These are phyloP conservation scores for Barnettozyma pratensis DNA, from an alignment of 805 yeast genomes.

Conservation along the genomic window DNA sequence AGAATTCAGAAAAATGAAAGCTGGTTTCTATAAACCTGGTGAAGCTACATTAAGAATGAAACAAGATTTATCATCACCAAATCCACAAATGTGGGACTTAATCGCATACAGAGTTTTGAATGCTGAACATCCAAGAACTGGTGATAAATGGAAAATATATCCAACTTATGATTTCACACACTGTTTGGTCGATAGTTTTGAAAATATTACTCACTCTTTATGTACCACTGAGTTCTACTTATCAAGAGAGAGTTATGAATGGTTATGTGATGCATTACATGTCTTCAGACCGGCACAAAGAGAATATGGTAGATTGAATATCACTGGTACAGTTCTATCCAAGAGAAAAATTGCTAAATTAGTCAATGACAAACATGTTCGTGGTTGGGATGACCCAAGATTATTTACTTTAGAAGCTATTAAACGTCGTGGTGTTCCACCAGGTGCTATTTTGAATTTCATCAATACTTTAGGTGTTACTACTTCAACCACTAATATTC, in stretches of 20 bases:
- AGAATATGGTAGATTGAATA: constrained; percentile 94
- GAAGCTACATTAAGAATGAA: constrained; percentile 96
- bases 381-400: constrained; percentile 99
- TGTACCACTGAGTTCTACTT: constrained; percentile 94
- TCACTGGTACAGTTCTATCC: constrained; percentile 90
- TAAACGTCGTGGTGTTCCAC: constrained; percentile 97
- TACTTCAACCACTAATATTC: constrained; percentile 87
- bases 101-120: constrained; percentile 94
- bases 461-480: constrained; percentile 96
- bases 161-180: constrained; percentile 99
- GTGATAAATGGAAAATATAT: constrained; percentile 94
- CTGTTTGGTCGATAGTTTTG: constrained; percentile 97
- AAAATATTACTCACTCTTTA: constrained; percentile 90
- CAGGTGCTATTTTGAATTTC: constrained; percentile 92
- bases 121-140: constrained; percentile 94
- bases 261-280: constrained; percentile 94
- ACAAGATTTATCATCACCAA: constrained; percentile 83
- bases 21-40: constrained; percentile 84
- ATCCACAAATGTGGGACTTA: constrained; percentile 99
- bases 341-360: constrained; percentile 94
- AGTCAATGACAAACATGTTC: constrained; percentile 73
- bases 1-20: constrained; percentile 88
- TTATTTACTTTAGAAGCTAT: constrained; percentile 91
- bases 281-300: constrained; percentile 98
- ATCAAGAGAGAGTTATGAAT: constrained; percentile 93